These are phyloP conservation scores for Cutaneotrichosporon dermatis DNA, from an alignment of 1,284 basidiomycete species.

Conservation along the genomic window DNA sequence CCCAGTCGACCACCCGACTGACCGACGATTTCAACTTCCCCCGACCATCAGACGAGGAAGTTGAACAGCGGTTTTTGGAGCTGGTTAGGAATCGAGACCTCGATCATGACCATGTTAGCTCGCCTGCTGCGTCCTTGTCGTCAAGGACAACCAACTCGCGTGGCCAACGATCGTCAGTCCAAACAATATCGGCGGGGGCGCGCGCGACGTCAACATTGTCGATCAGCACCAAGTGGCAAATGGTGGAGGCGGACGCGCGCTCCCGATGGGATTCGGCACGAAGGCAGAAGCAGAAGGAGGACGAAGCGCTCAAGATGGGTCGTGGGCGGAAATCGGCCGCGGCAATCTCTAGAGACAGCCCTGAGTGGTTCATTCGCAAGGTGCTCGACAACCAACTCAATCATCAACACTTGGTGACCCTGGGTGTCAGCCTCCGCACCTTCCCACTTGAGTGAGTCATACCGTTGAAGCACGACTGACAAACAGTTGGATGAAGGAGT, in stretches of 20 bases:
- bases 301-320: constrained; percentile 55
- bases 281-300: constrained; percentile 57
- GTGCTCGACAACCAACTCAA: constrained; percentile 38
- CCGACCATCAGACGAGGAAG: constrained; percentile 67
- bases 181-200: constrained; percentile 23
- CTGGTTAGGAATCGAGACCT: constrained; percentile 66
- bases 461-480: neutral
- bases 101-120: constrained; percentile 28
- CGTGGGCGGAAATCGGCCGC: constrained; percentile 48
- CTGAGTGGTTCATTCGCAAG: constrained; percentile 58
- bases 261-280: constrained; percentile 68
- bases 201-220: constrained; percentile 52
- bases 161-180: constrained; percentile 10
- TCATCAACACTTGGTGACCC: constrained; percentile 28
- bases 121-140: constrained; percentile 29
- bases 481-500: constrained; percentile 73
- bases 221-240: constrained; percentile 86
- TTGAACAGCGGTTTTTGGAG: constrained; percentile 71
- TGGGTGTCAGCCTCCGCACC: constrained; percentile 58
- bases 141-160: constrained; percentile 17
- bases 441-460: constrained; percentile 67
- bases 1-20: constrained; percentile 6
- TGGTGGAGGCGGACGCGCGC: constrained; percentile 74
- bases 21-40: constrained; percentile 7
- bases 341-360: constrained; percentile 58